Evolutionary conservation across 108 stramenopile genomes (phyloP).

Genomic region (Stephanodiscus triporus): DNA sequence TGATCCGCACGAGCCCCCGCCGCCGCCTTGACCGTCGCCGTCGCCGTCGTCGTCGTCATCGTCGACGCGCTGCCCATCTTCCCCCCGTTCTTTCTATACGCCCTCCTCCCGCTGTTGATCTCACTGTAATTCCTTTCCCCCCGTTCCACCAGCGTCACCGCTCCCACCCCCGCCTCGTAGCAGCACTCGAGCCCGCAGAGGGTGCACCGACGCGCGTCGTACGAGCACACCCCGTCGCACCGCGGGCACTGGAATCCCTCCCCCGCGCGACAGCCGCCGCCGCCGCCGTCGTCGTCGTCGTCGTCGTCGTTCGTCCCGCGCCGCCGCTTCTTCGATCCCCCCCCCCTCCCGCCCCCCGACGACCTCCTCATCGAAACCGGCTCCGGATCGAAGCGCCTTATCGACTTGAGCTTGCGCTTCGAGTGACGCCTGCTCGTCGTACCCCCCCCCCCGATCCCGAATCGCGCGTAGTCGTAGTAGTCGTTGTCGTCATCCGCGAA

Average conservation of each 20-base stretch:
- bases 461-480: too few species aligned
- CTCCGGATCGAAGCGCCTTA: neutral
- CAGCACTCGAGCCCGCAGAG: neutral
- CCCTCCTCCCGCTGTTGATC: neutral
- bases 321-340: too few species aligned
- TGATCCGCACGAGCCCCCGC: neutral
- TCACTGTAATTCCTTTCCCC: neutral
- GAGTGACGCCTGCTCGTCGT: too few species aligned
- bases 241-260: neutral
- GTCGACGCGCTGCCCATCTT: neutral
- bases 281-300: neutral
- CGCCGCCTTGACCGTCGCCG: neutral
- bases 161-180: conserved; percentile 1
- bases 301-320: neutral
- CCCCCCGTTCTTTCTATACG: neutral
- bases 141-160: neutral
- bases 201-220: neutral
- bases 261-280: neutral
- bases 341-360: too few species aligned
- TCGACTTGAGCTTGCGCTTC: conserved; percentile 3
- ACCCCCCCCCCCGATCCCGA: too few species aligned
- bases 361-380: neutral
- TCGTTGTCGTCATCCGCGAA: too few species aligned
- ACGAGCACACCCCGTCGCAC: neutral
- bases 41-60: neutral